phyloP scores from a whole-genome alignment of 345 rosid genomes.

The Salix koriyanagi region DNA sequence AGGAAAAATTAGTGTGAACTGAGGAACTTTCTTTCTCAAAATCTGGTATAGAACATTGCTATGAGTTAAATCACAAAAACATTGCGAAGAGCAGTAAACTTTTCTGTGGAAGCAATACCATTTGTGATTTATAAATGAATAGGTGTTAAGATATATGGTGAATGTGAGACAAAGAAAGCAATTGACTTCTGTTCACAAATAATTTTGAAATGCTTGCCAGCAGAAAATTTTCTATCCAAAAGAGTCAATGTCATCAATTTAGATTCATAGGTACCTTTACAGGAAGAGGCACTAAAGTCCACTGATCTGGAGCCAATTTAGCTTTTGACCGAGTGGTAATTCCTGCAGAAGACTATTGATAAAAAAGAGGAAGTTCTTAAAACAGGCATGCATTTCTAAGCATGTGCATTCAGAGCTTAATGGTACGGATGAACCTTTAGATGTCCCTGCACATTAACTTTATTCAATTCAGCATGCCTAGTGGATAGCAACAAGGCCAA shows the following conservation, averaged over 20 bases:
- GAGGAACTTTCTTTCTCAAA: not conserved
- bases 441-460: conserved; percentile 70
- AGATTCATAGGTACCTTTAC: conserved; percentile 51
- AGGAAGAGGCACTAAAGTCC: conserved; percentile 76
- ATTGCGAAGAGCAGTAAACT: not conserved
- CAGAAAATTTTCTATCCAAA: not conserved
- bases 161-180: not conserved
- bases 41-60: not conserved
- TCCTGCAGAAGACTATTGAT: conserved; percentile 55
- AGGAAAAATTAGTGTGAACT: not conserved
- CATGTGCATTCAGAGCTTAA: not conserved
- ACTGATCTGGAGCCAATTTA: conserved; percentile 76
- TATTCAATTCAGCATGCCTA: conserved; percentile 65
- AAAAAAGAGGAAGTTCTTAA: conserved; percentile 14
- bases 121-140: not conserved
- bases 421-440: conserved; percentile 47
- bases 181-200: not conserved
- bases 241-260: not conserved
- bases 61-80: not conserved
- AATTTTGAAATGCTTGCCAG: not conserved
- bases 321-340: conserved; percentile 90
- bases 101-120: not conserved
- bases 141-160: not conserved
- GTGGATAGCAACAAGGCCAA: conserved; percentile 71
- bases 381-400: not conserved